phyloP scores from a whole-genome alignment of 352 stramenopile species.

The Thraustochytrium sp. region DNA sequence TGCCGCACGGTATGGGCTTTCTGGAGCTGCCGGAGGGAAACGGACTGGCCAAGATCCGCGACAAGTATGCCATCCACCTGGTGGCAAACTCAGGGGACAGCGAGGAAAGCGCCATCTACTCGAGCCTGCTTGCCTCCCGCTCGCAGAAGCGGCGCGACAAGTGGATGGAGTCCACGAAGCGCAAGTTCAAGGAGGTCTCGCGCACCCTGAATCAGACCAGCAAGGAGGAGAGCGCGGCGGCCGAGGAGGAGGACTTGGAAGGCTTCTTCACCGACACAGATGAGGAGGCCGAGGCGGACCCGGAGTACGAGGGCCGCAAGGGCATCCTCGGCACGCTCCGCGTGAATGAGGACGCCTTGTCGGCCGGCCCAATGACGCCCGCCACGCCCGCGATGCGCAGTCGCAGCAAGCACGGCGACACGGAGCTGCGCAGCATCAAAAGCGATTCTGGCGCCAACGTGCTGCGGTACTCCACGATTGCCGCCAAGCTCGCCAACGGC shows the following conservation, averaged over 20 bases:
- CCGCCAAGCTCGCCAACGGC: not conserved
- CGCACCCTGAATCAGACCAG: not conserved
- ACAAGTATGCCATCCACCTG: conserved; percentile 10
- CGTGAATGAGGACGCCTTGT: not conserved
- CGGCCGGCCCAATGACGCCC: not conserved
- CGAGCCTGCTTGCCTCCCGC: not conserved
- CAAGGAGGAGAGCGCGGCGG: not conserved
- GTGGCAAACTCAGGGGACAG: not conserved
- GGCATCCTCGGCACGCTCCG: not conserved
- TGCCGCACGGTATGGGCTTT: conserved; percentile 22
- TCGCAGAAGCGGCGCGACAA: not conserved
- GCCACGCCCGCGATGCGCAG: not conserved
- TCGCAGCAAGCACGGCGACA: not conserved
- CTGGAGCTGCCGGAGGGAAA: conserved; percentile 6
- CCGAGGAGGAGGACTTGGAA: not conserved
- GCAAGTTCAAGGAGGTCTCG: not conserved
- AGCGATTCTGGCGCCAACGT: not conserved
- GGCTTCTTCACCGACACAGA: not conserved
- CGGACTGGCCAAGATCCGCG: not conserved
- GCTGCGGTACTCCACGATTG: not conserved
- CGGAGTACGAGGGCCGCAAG: not conserved
- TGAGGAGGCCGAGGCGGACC: not conserved
- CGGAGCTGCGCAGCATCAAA: not conserved
- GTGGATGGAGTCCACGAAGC: not conserved
- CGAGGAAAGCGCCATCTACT: not conserved